phyloP scores from a whole-genome alignment of 345 rosid genomes.

The rapeseed (Brassica napus) region Da-Ae NC_063446.1:18358001-18358500 shows the following conservation, averaged over 20 bases:
- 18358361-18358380: conserved; percentile 79
- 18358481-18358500: conserved; percentile 86
- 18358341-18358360: conserved; percentile 96
- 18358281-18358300: conserved; percentile 94
- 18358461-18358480: conserved; percentile 13
- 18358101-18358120: conserved; percentile 77
- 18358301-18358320: conserved; percentile 91
- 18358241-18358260: conserved; percentile 20
- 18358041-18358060: conserved; percentile 46
- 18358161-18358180: conserved; percentile 95
- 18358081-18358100: conserved; percentile 86
- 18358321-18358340: conserved; percentile 99
- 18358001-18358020: conserved; percentile 1
- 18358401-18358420: not conserved
- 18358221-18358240: not conserved
- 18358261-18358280: conserved; percentile 30
- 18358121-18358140: conserved; percentile 86
- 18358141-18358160: conserved; percentile 92
- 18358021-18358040: conserved; percentile 9
- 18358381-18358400: not conserved
- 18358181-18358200: conserved; percentile 92
- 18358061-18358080: conserved; percentile 56
- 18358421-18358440: not conserved
- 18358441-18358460: conserved; percentile 13
- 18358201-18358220: conserved; percentile 28